A percentile compares a stretch with the other conserved stretches of the same genome.
These are phyloP conservation scores for Rhizopogon hawkerae DNA, from an alignment of 1,284 basidiomycete genomes.

Conservation along the genomic window DNA sequence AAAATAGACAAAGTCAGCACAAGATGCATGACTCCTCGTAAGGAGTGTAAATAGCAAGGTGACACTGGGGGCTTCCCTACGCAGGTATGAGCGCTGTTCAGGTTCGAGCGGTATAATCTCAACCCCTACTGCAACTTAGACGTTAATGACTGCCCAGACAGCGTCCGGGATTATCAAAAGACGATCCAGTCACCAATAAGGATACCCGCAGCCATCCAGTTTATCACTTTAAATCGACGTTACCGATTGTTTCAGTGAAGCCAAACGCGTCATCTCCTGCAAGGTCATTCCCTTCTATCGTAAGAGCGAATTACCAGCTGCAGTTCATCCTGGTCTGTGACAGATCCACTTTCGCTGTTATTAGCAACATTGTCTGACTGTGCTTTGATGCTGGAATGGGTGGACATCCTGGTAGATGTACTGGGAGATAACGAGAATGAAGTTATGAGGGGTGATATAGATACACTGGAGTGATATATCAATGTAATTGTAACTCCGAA, in stretches of 20 bases:
- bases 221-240: slow-evolving; percentile 57
- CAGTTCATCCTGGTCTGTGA: slow-evolving; percentile 43
- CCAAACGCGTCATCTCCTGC: slow-evolving; percentile 20
- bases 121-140: slow-evolving; percentile 45
- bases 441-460: slow-evolving; percentile 17
- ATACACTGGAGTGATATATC: slow-evolving; percentile 19
- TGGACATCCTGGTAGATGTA: slow-evolving; percentile 16
- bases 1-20: slow-evolving; percentile 40
- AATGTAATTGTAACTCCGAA: slow-evolving; percentile 19
- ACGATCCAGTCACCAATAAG: slow-evolving; percentile 29
- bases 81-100: slow-evolving; percentile 93
- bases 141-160: slow-evolving; percentile 14
- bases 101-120: slow-evolving; percentile 94
- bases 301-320: slow-evolving; percentile 49
- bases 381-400: slow-evolving; percentile 7
- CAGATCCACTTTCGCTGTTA: slow-evolving; percentile 9
- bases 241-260: slow-evolving; percentile 49
- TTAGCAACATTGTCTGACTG: slow-evolving; percentile 3
- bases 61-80: slow-evolving; percentile 85
- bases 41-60: slow-evolving; percentile 36
- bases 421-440: not conserved
- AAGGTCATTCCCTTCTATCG: slow-evolving; percentile 25
- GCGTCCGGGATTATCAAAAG: slow-evolving; percentile 19
- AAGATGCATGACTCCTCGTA: slow-evolving; percentile 30
- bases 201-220: slow-evolving; percentile 88